These are phyloP conservation scores for Pythium rishiriense DNA, from an alignment of 352 stramenopile genomes.

Conservation along the genomic window DNA sequence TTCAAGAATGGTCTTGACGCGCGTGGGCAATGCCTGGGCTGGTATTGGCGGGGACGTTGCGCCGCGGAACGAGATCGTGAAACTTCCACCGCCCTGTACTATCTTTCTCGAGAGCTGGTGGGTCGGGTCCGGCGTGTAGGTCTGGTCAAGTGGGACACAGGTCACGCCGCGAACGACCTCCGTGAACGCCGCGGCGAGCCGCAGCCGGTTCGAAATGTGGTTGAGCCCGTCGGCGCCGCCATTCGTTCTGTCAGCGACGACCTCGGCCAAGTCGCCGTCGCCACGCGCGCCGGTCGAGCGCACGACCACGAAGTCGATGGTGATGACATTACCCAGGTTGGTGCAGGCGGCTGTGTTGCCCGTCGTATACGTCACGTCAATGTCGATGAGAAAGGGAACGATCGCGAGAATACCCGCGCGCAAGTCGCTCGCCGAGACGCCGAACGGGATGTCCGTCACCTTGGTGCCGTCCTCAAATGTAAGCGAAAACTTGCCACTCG, in stretches of 20 bases:
- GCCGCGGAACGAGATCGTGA: slow-evolving; percentile 66
- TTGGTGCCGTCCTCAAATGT: slow-evolving; percentile 62
- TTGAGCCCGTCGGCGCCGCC: slow-evolving; percentile 42
- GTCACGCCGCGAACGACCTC: slow-evolving; percentile 50
- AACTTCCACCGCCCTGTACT: slow-evolving; percentile 44
- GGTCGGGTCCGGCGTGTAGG: slow-evolving; percentile 37
- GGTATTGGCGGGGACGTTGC: slow-evolving; percentile 62
- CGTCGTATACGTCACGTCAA: slow-evolving; percentile 52
- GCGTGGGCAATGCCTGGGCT: slow-evolving; percentile 35
- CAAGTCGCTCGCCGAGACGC: slow-evolving; percentile 41
- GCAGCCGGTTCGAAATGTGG: slow-evolving; percentile 66
- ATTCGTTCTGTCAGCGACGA: slow-evolving; percentile 58
- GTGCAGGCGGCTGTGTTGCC: slow-evolving; percentile 43
- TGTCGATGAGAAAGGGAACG: slow-evolving; percentile 60
- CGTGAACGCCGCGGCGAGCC: slow-evolving; percentile 51
- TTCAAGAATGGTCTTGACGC: slow-evolving; percentile 41
- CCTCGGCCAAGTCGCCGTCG: slow-evolving; percentile 56
- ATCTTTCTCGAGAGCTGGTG: slow-evolving; percentile 49
- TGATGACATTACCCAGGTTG: slow-evolving; percentile 51
- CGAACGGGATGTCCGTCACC: slow-evolving; percentile 45
- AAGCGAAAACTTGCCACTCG: slow-evolving; percentile 64
- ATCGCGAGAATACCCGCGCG: slow-evolving; percentile 38
- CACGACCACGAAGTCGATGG: slow-evolving; percentile 64
- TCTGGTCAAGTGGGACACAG: slow-evolving; percentile 57
- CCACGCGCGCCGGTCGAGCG: slow-evolving; percentile 36